These are phyloP conservation scores for Suhomyces bokatorum DNA, from an alignment of 1,139 yeast species.

Conservation along the genomic window DNA sequence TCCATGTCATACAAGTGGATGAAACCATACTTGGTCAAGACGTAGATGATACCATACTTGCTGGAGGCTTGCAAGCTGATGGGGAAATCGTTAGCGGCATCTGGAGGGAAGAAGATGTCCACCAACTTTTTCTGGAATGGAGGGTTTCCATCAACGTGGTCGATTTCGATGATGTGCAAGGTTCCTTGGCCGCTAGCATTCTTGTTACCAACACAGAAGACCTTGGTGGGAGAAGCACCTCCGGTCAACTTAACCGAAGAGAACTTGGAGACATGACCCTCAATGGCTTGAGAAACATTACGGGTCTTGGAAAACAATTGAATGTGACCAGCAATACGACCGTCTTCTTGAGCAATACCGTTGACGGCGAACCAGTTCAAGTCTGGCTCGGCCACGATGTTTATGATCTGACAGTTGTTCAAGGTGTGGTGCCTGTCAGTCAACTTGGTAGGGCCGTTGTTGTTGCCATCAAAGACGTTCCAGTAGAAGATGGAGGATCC, in stretches of 20 bases:
- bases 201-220: constrained; percentile 89
- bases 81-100: constrained; percentile 95
- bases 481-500: constrained; percentile 74
- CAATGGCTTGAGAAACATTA: constrained; percentile 93
- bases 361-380: constrained; percentile 93
- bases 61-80: constrained; percentile 86
- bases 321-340: constrained; percentile 94
- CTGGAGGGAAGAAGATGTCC: constrained; percentile 95
- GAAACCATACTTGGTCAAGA: constrained; percentile 93
- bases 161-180: constrained; percentile 93
- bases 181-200: constrained; percentile 82
- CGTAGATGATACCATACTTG: constrained; percentile 81
- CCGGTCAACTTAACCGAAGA: constrained; percentile 75
- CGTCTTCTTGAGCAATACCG: constrained; percentile 94
- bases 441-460: constrained; percentile 70
- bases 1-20: constrained; percentile 95
- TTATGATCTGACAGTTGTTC: constrained; percentile 84
- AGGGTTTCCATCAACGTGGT: constrained; percentile 87
- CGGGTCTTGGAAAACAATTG: constrained; percentile 88
- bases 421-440: constrained; percentile 83
- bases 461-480: constrained; percentile 83
- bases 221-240: constrained; percentile 74
- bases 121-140: constrained; percentile 84
- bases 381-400: constrained; percentile 78
- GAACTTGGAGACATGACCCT: constrained; percentile 95